These are phyloP conservation scores for Conidiobolus coronatus DNA, from an alignment of 371 early-diverging fungal genomes.

Conservation along the genomic window DNA sequence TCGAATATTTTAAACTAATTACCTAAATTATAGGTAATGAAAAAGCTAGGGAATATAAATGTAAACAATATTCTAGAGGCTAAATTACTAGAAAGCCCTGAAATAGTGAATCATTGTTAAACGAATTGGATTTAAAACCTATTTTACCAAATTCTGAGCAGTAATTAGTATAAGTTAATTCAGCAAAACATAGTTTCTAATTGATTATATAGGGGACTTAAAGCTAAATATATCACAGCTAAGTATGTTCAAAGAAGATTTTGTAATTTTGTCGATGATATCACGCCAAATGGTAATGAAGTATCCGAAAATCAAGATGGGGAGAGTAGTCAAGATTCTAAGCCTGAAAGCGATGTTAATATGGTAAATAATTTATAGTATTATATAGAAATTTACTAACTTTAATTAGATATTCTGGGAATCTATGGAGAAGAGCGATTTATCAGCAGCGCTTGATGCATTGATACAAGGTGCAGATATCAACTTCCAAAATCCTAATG, in stretches of 20 bases:
- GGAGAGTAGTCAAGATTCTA: too few species aligned
- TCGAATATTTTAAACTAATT: too few species aligned
- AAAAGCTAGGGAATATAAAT: constrained; percentile 46
- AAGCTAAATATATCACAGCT: constrained; percentile 37
- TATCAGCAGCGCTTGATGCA: constrained; percentile 25
- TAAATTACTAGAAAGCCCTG: constrained; percentile 10
- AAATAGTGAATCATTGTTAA: too few species aligned
- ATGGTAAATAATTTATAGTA: neutral
- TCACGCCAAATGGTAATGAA: too few species aligned
- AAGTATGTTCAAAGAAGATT: constrained; percentile 28
- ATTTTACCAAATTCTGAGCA: constrained; percentile 10
- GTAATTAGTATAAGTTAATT: too few species aligned
- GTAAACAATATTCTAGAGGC: constrained; percentile 55
- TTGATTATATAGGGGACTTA: constrained; percentile 18
- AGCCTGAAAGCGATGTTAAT: neutral
- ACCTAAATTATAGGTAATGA: constrained; percentile 30
- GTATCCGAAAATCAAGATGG: neutral
- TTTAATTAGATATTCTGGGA: constrained; percentile 22
- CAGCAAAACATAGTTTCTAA: too few species aligned
- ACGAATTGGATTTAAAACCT: constrained; percentile 1
- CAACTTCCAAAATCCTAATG: constrained; percentile 30
- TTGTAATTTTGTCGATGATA: too few species aligned
- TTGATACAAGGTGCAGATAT: constrained; percentile 51
- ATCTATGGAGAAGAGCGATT: constrained; percentile 24
- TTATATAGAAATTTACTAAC: too few species aligned